A percentile compares a stretch with the other conserved stretches of the same genome.
Conservation (phyloP, 805 yeast genomes). For the Diddensiella santjacobensis region DNA sequence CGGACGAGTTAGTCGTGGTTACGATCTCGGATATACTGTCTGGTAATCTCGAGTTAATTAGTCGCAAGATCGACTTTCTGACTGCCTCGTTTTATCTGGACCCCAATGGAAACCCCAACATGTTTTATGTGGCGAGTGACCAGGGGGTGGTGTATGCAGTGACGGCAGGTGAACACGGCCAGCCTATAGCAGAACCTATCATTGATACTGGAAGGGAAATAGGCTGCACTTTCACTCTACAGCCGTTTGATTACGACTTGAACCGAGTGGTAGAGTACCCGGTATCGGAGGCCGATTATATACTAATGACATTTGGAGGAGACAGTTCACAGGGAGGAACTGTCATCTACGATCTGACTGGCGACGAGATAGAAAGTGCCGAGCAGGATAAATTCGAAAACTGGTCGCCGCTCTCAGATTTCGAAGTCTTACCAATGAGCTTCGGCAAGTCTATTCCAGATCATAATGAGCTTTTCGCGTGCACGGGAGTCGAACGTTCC, state of each 20-base stretch:
- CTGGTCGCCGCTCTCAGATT: conserved; percentile 49
- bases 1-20: conserved; percentile 36
- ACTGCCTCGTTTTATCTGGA: conserved; percentile 40
- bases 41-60: conserved; percentile 41
- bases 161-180: neutral
- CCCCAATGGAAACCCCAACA: conserved; percentile 9
- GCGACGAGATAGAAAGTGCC: neutral
- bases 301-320: conserved; percentile 37
- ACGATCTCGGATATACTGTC: conserved; percentile 45
- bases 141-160: conserved; percentile 17
- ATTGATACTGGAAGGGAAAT: conserved; percentile 27
- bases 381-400: conserved; percentile 35
- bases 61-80: conserved; percentile 28
- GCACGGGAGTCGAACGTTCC: conserved; percentile 14
- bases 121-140: conserved; percentile 27
- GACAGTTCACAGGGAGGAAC: conserved; percentile 41
- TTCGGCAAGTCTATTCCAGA: neutral
- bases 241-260: conserved; percentile 21
- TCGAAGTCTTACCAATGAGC: conserved; percentile 15
- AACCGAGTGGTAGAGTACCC: conserved; percentile 7
- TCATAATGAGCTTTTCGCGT: conserved; percentile 11
- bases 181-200: conserved; percentile 10
- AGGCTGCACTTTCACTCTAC: conserved; percentile 31
- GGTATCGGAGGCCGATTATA: conserved; percentile 7
- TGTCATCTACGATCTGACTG: conserved; percentile 19